Evolutionary conservation across 2,329 filamentous ascomycete species (phyloP).

Genomic region (Alternaria brassicicola): DNA sequence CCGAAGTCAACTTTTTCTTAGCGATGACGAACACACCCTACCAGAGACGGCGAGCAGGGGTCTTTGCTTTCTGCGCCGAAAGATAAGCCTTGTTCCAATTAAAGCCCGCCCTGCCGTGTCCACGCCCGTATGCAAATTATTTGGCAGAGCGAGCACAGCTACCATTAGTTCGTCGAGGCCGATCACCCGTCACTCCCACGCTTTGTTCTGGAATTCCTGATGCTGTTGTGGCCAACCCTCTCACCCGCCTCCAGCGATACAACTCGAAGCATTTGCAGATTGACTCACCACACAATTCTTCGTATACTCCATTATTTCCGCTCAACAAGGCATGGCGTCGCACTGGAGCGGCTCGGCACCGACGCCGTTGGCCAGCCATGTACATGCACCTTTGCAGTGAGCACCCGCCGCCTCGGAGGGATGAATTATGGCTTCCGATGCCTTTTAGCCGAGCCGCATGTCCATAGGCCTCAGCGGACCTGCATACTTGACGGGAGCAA

Average conservation of each 20-base stretch:
- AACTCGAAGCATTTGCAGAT: not conserved
- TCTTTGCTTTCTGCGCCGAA: slow-evolving; percentile 13
- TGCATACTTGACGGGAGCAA: slow-evolving; percentile 8
- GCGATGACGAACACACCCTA: slow-evolving; percentile 29
- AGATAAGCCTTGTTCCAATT: slow-evolving; percentile 26
- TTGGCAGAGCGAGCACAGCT: slow-evolving; percentile 1
- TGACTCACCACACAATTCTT: not conserved
- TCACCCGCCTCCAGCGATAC: not conserved
- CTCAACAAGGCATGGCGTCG: not conserved
- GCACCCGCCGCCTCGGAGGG: slow-evolving; percentile 7
- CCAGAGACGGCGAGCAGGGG: slow-evolving; percentile 13
- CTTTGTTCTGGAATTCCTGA: not conserved
- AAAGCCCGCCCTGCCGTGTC: slow-evolving; percentile 17
- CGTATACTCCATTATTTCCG: not conserved
- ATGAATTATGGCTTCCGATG: slow-evolving; percentile 10
- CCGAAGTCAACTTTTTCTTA: slow-evolving; percentile 37
- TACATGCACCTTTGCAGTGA: slow-evolving; percentile 4
- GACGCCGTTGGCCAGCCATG: slow-evolving; percentile 7
- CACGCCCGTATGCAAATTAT: slow-evolving; percentile 12
- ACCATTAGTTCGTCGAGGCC: slow-evolving; percentile 1
- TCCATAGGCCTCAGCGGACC: slow-evolving; percentile 7
- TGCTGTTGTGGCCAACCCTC: not conserved
- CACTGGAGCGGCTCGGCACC: slow-evolving; percentile 9
- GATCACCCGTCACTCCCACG: slow-evolving; percentile 10
- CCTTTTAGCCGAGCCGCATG: slow-evolving; percentile 17